Conservation (phyloP, 768 basidiomycete species). For the Phaffia australis region DNA sequence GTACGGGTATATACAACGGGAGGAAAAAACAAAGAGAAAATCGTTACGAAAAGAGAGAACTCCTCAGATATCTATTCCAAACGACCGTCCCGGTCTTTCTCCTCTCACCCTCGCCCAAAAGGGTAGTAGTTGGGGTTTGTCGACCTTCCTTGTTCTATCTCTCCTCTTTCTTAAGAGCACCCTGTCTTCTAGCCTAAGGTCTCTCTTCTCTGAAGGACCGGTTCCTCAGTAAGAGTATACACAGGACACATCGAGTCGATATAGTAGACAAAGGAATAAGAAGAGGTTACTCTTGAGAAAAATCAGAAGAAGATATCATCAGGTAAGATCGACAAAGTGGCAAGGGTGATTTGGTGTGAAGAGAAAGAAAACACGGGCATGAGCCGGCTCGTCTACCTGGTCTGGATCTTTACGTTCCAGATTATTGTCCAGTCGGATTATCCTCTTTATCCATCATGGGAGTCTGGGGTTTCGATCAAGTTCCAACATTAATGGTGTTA, state of each 20-base stretch:
- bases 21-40: not conserved
- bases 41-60: not conserved
- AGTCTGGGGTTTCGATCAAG: conserved; percentile 21
- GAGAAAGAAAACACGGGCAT: too few relatives aligned
- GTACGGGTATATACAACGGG: not conserved
- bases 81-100: not conserved
- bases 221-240: not conserved
- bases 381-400: not conserved
- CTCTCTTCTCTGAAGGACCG: not conserved
- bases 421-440: conserved; percentile 5
- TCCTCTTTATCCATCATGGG: conserved; percentile 17
- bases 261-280: not conserved
- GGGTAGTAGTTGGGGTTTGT: not conserved
- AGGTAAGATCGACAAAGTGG: not conserved
- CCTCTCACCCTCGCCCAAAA: too few relatives aligned
- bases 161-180: not conserved
- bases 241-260: not conserved
- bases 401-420: not conserved
- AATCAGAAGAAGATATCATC: not conserved
- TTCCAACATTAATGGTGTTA: conserved; percentile 7
- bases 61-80: conserved; percentile 15
- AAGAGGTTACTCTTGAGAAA: not conserved
- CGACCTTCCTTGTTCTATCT: not conserved
- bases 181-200: not conserved
- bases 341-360: not conserved